Percentiles rank a stretch among this genome's conserved stretches.
Evolutionary conservation across 805 yeast genomes (phyloP).

Genomic region (Ogataea paraovalis): DNA sequence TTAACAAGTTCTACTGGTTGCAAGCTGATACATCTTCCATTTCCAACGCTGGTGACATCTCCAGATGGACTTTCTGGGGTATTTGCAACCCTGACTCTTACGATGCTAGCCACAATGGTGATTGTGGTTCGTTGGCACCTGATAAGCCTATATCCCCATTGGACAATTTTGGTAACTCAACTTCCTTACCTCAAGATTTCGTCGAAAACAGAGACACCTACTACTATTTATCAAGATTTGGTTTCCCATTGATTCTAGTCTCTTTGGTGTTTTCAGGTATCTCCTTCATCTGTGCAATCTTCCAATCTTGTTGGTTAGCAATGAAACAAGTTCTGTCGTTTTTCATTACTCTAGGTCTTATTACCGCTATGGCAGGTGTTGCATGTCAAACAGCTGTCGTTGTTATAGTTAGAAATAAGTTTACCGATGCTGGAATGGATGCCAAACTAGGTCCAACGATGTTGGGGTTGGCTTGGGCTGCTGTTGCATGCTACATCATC

Average conservation of each 20-base stretch:
- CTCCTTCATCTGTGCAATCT: slow-evolving; percentile 50
- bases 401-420: slow-evolving; percentile 72
- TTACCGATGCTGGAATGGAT: slow-evolving; percentile 41
- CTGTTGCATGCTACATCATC: slow-evolving; percentile 49
- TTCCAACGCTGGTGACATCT: slow-evolving; percentile 36
- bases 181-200: slow-evolving; percentile 51
- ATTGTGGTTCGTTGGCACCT: slow-evolving; percentile 46
- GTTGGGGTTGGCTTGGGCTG: slow-evolving; percentile 69
- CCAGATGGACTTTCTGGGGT: slow-evolving; percentile 89
- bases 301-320: slow-evolving; percentile 53
- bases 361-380: slow-evolving; percentile 60
- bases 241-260: slow-evolving; percentile 59
- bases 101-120: slow-evolving; percentile 25
- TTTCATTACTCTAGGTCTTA: slow-evolving; percentile 46
- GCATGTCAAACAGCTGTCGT: slow-evolving; percentile 70
- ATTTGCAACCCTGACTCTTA: slow-evolving; percentile 44
- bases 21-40: slow-evolving; percentile 62
- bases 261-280: slow-evolving; percentile 62
- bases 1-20: slow-evolving; percentile 66
- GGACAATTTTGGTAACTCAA: slow-evolving; percentile 61
- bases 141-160: slow-evolving; percentile 72
- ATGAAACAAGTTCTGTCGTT: slow-evolving; percentile 52
- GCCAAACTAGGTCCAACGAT: slow-evolving; percentile 53
- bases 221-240: slow-evolving; percentile 62
- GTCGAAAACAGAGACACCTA: slow-evolving; percentile 50